Evolutionary conservation across 805 yeast species (phyloP).

Genomic region (Sugiyamaella marilandica): DNA sequence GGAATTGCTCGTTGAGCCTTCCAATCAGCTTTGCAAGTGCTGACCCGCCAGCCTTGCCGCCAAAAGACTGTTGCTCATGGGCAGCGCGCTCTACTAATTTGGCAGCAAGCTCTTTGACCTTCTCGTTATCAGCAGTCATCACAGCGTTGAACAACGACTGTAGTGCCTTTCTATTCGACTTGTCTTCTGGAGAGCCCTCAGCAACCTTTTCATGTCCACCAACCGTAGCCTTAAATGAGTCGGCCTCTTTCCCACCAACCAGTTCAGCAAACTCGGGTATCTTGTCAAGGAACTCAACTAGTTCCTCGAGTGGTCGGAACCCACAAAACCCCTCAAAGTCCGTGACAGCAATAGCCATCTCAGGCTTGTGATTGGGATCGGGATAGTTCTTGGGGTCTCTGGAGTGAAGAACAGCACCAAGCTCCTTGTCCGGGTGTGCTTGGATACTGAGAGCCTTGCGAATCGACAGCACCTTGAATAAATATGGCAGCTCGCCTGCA

Average conservation of each 20-base stretch:
- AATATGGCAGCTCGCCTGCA: conserved; percentile 75
- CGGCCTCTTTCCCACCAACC: conserved; percentile 59
- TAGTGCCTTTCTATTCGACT: conserved; percentile 56
- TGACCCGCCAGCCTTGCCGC: conserved; percentile 33
- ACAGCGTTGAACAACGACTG: conserved; percentile 73
- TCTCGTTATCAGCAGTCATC: conserved; percentile 73
- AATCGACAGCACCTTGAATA: conserved; percentile 91
- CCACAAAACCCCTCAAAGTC: conserved; percentile 98
- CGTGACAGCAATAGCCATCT: conserved; percentile 97
- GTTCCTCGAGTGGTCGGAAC: conserved; percentile 81
- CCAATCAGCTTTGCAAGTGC: conserved; percentile 68
- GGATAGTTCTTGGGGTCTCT: conserved; percentile 92
- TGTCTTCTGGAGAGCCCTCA: conserved; percentile 50
- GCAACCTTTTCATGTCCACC: conserved; percentile 33
- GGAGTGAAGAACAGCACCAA: conserved; percentile 71
- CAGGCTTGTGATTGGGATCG: conserved; percentile 98
- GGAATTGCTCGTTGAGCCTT: conserved; percentile 81
- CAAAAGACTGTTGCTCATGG: conserved; percentile 54
- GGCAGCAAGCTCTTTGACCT: conserved; percentile 51
- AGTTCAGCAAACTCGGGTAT: conserved; percentile 74
- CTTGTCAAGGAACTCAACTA: conserved; percentile 59
- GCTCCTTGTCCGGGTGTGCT: conserved; percentile 92
- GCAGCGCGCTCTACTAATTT: conserved; percentile 62
- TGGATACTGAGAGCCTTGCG: conserved; percentile 91
- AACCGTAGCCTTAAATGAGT: conserved; percentile 39